Evolutionary conservation across 2,329 filamentous ascomycete species (phyloP), one percentile per base, ranked within the genome.

Genomic region (Colletotrichum falcatum): DNA sequence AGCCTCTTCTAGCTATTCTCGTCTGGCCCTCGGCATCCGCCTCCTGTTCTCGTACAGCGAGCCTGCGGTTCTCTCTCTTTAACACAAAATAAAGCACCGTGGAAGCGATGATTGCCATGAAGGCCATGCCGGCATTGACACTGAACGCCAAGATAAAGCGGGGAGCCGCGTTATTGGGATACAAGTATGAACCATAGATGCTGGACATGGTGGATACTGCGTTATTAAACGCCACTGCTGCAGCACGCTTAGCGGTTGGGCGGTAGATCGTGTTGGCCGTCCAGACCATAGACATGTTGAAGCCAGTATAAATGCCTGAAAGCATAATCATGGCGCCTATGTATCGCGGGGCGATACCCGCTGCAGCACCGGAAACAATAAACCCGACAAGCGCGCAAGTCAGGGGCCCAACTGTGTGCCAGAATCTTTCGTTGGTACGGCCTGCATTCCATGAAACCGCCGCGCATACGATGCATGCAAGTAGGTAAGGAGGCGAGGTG

Each of bases 401-500:
- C 35, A 74, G 23, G 9, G 73, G 66, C 1, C 49, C 49, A 2
- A 73, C 66, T 20, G 64, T 71, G 9, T 73, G 72, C 65, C 64
- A 73, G 39, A 65, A 73, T 9, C 73, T 39, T 33, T 74, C 72
- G 1, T 61, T 20, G n/a, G 59, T 56, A 1, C 70, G 70, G 28
- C 69, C 72, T 1, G 73, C 65, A 16, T 58, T 60, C 70, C 70
- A 73, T 9, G 74, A 61, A 1, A 66, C 54, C 18, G 16, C 60
- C 0, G 59, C 59, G 20, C 67, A 81, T 8, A 79, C 77, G 20
- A 77, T 76, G 20, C 81, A 82, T 0, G 83, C 82, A 39, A 82
- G 74, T 1, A 82, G 72, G 65, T 83, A 85, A 0, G 83, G 83
- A 0, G 83, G 83, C 39, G 79, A 79, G 5, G 82, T 84, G 6